A percentile compares a stretch with the other conserved stretches of the same genome.
These are phyloP conservation scores for Kappamyces sp. DNA, from an alignment of 192 early-diverging fungal species.

Conservation along the genomic window DNA sequence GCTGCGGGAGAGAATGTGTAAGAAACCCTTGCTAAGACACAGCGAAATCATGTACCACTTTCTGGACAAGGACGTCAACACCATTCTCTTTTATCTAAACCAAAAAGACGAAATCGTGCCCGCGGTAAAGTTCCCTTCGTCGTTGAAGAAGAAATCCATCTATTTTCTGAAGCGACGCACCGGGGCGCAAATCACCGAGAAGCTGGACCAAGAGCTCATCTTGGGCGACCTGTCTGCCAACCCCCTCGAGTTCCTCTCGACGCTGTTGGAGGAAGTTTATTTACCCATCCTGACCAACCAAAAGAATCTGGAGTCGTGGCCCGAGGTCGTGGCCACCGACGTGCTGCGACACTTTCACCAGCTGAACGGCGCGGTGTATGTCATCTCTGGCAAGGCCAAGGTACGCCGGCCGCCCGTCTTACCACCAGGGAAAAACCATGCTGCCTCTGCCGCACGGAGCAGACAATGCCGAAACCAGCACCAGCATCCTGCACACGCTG, in stretches of 20 bases:
- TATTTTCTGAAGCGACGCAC: conserved; percentile 52
- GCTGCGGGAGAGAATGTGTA: conserved; percentile 45
- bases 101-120: conserved; percentile 55
- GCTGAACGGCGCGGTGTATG: conserved; percentile 59
- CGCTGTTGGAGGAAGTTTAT: conserved; percentile 57
- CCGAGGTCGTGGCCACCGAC: conserved; percentile 61
- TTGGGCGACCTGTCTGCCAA: conserved; percentile 55
- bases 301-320: conserved; percentile 61
- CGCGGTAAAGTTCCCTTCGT: conserved; percentile 44
- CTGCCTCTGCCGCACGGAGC: conserved; percentile 58
- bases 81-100: conserved; percentile 55
- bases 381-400: conserved; percentile 60
- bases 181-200: conserved; percentile 40
- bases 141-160: conserved; percentile 53
- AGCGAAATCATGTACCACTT: conserved; percentile 54
- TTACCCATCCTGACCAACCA: conserved; percentile 56
- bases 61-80: conserved; percentile 48
- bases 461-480: conserved; percentile 41
- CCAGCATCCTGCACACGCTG: conserved; percentile 50
- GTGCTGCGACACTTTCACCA: conserved; percentile 59
- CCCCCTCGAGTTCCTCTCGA: conserved; percentile 54
- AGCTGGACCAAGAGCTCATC: conserved; percentile 52
- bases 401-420: conserved; percentile 24
- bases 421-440: conserved; percentile 55
- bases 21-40: background rate